Evolutionary conservation across 2,329 filamentous ascomycete species (phyloP), one percentile per base, ranked within the genome.

Genomic region (Hypoxylon sp.): DNA sequence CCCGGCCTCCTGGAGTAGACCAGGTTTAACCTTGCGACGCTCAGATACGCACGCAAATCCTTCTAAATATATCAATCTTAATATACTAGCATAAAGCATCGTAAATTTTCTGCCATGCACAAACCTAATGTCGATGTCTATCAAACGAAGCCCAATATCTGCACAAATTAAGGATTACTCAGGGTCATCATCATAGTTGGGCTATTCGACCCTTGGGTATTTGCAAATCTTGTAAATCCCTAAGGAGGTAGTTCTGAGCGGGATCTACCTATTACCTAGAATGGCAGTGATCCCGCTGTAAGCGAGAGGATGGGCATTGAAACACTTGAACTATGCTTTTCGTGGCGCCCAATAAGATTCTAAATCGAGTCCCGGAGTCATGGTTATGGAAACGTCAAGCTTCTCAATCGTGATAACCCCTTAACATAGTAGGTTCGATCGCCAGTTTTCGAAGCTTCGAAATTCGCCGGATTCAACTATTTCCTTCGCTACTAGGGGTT

Each of bases 331-430:
- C 59, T 61, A 39, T 52, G n/a, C 33, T 22, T 58, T 50, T 54
- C 50, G 66, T 69, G 69, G 68, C 63, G 60, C 42, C 69, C 69
- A 71, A 71, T 71, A 19, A 53, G 52, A 5, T 62, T 37, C 46
- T 47, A 14, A 35, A 66, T 69, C 54, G 14, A 46, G 66, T 67
- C 66, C 69, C 66, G 59, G 53, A 67, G 53, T 69, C 63, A 71
- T 65, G 69, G 66, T 33, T 42, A 54, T 48, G 69, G 69, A 51
- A 63, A 71, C 54, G 65, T 68, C 58, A 67, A 70, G 62, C 68
- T 54, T 69, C 59, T 14, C 10, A 39, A 44, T 31, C 33, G 55
- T 59, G 47, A 50, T 46, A 46, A 39, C 37, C 17, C n/a, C 44
- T 29, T 13, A 59, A n/a, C 55, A 33, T 29, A 17, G 53, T 26